Base-by-base conservation (phyloP, 768 basidiomycete genomes). In the Boletus pseudopeckii region DNA sequence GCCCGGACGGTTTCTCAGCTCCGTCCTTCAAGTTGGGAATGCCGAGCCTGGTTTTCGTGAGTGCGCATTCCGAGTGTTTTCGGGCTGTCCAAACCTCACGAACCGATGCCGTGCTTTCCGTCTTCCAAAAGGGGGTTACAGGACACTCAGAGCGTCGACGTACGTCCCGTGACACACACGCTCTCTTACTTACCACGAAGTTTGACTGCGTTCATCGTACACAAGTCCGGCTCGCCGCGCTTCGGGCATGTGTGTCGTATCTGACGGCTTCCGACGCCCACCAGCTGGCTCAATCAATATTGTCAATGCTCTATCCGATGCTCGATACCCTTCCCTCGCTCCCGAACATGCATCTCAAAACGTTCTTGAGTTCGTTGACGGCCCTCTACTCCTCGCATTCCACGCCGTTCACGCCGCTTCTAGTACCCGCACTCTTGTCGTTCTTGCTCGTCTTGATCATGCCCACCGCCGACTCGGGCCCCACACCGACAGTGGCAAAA, bases 21-120 rank as follows among this genome's bases (percentile, higher is more conserved):
- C n/a, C n/a, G n/a, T n/a, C n/a, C n/a, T n/a, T n/a, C n/a, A n/a
- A n/a, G n/a, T n/a, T n/a, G n/a, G n/a, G n/a, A n/a, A n/a, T n/a
- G n/a, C n/a, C 26, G 62, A 56, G 36, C 56, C 67, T 22, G 70
- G 71, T 5, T 64, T 80, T 57, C 72, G 83, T 26, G 83, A 86
- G 60, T 81, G 77, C 58, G 86, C 88, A 2, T 92, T 79, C 72
- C n/a, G 83, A 33, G 79, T 91, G 0, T 88, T 90, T 64, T 79
- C 87, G 0, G 85, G 85, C 4, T 85, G 84, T 52, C 85, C n/a
- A n/a, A n/a, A n/a, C n/a, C 88, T 91, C 36, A 18, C 84, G 87
- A 65, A 79, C 82, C 5, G 85, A 88, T 32, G 80, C 80, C 0
- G 87, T 91, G 0, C 65, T 90, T 32, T 72, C 76, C 1, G 80